Percentiles rank a stretch among this genome's conserved stretches.
These are phyloP conservation scores for Knufia fluminis DNA, from an alignment of 2,329 filamentous ascomycete genomes.

Conservation along the genomic window DNA sequence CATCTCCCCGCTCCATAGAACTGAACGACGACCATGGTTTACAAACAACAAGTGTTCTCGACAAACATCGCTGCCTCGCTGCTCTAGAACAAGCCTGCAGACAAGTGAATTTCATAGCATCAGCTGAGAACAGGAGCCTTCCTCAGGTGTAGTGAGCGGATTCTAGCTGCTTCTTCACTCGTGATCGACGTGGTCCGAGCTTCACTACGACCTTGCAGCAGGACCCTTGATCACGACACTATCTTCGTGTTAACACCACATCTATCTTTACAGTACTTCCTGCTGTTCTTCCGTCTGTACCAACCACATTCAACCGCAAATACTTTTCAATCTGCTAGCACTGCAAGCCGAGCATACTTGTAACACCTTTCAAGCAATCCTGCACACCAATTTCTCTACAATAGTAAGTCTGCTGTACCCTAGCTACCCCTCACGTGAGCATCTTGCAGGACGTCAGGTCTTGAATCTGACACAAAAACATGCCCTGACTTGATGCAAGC, in stretches of 20 bases:
- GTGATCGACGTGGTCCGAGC: slow-evolving; percentile 16
- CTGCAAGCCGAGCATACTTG: slow-evolving; percentile 1
- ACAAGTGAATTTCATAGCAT: too few relatives aligned
- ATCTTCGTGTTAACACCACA: slow-evolving; percentile 11
- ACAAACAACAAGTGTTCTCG: too few relatives aligned
- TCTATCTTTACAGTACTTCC: slow-evolving; percentile 14
- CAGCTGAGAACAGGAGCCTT: neutral
- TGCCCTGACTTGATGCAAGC: neutral
- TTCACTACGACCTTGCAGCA: slow-evolving; percentile 10
- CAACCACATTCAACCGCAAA: slow-evolving; percentile 8
- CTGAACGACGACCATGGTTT: too few relatives aligned
- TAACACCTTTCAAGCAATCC: slow-evolving; percentile 8
- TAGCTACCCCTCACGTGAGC: slow-evolving; percentile 7
- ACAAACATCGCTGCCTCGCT: too few relatives aligned
- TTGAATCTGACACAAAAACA: too few relatives aligned
- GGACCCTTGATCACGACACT: slow-evolving; percentile 17
- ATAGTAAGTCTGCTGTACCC: slow-evolving; percentile 16
- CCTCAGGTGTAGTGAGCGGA: neutral
- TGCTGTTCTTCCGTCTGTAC: slow-evolving; percentile 13
- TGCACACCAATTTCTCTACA: slow-evolving; percentile 7
- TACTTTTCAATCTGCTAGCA: neutral
- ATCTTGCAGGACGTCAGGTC: neutral
- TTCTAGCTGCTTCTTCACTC: slow-evolving; percentile 13
- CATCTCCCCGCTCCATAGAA: too few relatives aligned
- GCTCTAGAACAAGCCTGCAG: too few relatives aligned